These are phyloP conservation scores for Venturiaceae sp. DNA, from an alignment of 2,329 filamentous ascomycete genomes.

Conservation along the genomic window DNA sequence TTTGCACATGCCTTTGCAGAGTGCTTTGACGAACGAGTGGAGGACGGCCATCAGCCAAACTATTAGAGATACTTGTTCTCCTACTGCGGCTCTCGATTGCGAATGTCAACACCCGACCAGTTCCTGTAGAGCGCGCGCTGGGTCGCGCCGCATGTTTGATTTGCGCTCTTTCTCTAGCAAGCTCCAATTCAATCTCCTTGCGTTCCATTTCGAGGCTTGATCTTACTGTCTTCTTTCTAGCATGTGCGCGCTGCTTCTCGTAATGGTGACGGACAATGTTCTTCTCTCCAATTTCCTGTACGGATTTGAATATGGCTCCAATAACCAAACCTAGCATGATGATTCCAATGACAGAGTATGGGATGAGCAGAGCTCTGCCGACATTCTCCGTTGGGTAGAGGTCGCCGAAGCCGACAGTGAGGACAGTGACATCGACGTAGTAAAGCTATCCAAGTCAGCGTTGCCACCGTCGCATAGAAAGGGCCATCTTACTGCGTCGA, in stretches of 20 bases:
- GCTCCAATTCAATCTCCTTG: constrained; percentile 2
- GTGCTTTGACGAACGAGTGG: background rate
- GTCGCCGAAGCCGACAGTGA: constrained; percentile 49
- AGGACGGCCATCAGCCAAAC: background rate
- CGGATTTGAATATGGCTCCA: constrained; percentile 4
- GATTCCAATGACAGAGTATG: constrained; percentile 6
- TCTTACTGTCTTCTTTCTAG: constrained; percentile 1
- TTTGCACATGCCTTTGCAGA: background rate
- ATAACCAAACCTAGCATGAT: constrained; percentile 8
- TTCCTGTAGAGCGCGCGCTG: constrained; percentile 6
- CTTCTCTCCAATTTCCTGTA: constrained; percentile 6
- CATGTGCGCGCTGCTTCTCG: background rate
- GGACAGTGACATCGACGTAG: constrained; percentile 63
- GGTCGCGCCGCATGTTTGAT: constrained; percentile 9
- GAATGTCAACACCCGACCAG: background rate
- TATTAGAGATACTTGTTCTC: too few species aligned
- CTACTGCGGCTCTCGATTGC: background rate
- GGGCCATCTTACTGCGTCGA: background rate
- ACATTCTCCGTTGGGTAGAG: constrained; percentile 1
- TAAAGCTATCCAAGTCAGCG: constrained; percentile 39
- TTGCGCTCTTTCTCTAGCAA: background rate
- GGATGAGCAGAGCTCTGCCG: constrained; percentile 6
- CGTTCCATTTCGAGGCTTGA: constrained; percentile 6
- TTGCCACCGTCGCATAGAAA: background rate
- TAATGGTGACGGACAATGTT: constrained; percentile 8